Base-by-base conservation (phyloP, 1,284 basidiomycete species). In the Neonothopanus nambi region DNA sequence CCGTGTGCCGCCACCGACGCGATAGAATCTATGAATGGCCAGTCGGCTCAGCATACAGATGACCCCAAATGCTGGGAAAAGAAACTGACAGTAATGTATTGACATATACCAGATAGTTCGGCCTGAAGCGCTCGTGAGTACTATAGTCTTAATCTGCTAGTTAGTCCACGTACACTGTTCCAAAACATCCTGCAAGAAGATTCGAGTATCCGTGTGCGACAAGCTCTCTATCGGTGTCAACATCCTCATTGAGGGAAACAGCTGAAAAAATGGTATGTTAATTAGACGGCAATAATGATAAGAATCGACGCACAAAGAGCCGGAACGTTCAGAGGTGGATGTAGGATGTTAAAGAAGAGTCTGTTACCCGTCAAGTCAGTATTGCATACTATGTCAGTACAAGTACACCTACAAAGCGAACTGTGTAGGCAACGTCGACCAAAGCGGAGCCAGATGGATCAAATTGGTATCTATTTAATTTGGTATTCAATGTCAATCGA, bases 191-290 rank as follows among this genome's bases (percentile, higher is more conserved):
- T 1, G 95, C 84, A 0, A 90, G 70, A 4, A 98, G 59, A 67
- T 99, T 99, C 1, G 94, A 95, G 56, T 93, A 86, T 4, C 96
- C 96, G 66, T 99, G 96, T 1, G 85, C 94, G 38, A 97, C 82
- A 1, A 99, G 84, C 68, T 99, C 96, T 55, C 89, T 87, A 67
- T 99, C 90, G 2, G 95, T 95, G 62, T 98, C 87, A 54, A 98
- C 86, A 51, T 98, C 95, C 65, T 92, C 88, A 60, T 90, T 81
- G 36, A 99, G 76, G 8, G 93, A 95, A n/a, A 99, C 91, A 45
- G 89, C 89, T 89, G 48, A 12, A 30, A 37, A 28, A 41, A 8
- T 30, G 44, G 9, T 30, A 7, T 35, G 26, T 11, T n/a, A 23
- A 37, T 51, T 21, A 54, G 48, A 23, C 21, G 15, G 28, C 21